Conservation (phyloP, 2,329 filamentous ascomycete genomes). For the Juglanconis oblonga region DNA sequence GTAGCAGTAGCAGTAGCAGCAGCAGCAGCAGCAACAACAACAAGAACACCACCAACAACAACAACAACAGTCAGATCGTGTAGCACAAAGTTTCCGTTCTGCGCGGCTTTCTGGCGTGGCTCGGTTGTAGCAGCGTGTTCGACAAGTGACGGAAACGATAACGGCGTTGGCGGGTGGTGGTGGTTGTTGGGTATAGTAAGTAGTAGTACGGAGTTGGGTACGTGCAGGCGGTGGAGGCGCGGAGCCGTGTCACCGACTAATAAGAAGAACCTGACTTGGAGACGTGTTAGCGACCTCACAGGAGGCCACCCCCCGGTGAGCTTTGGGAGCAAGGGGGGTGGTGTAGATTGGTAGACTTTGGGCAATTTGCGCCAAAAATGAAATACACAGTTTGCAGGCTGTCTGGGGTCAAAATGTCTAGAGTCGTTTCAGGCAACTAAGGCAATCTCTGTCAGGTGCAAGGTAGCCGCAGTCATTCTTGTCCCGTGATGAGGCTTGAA, state of each 20-base stretch:
- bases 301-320: neutral
- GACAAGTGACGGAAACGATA: neutral
- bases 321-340: neutral
- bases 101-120: neutral
- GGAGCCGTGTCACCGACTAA: neutral
- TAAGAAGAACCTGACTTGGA: neutral
- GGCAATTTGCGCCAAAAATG: too few species aligned
- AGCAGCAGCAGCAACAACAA: too few species aligned
- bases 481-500: neutral
- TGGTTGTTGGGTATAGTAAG: neutral
- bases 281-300: neutral
- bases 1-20: too few species aligned
- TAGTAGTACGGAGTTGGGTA: neutral
- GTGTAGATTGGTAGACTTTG: neutral
- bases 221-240: neutral
- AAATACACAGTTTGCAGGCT: too few species aligned
- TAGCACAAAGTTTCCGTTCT: too few species aligned
- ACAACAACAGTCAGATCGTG: too few species aligned
- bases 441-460: neutral
- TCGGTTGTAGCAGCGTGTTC: neutral
- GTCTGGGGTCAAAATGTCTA: too few species aligned
- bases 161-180: neutral
- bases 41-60: too few species aligned
- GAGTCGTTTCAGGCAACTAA: neutral
- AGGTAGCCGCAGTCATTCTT: neutral